Base-by-base conservation (phyloP, 768 basidiomycete genomes). In the Tulasnella sp. region DNA sequence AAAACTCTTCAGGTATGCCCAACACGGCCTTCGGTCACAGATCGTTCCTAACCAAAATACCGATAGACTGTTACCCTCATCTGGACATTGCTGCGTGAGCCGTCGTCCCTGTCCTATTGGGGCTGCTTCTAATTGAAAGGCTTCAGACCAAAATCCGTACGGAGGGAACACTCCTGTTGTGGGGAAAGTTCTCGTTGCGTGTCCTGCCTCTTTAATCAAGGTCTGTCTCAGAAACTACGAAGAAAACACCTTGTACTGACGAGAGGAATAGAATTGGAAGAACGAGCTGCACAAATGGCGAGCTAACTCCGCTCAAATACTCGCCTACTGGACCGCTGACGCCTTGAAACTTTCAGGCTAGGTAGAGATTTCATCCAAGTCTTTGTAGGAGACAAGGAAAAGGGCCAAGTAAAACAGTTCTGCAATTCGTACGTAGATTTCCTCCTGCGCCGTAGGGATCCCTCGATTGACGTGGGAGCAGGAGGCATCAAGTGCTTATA, bases 241-340 rank as follows among this genome's bases (percentile, higher is more conserved):
- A 21, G 46, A 40, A 10, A 27, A 12, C 3, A 14, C 19, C 46
- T 76, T 38, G 24, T 9, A 4, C 44, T 76, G 42, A 72, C 34
- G 56, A 48, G 42, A 71, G 18, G 14, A 27, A 27, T 81, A 97
- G 92, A 99, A 98, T 84, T 99, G 98, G 98, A 93, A 91, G 84
- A 92, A 91, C 58, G 98, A 99, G 84, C 96, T 99, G 83, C 89
- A 92, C 82, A 99, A 99, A 87, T 99, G 98, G 97, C 91, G 86
- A 40, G 92, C 88, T 87, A 87, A 76, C 83, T 87, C 31, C 87
- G 21, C 10, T 56, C 48, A 36, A 71, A 52, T 21, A 71, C 62
- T 34, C 36, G 27, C 27, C 36, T 18, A 36, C 14, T 18, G 10
- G 27, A 68, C 9, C 4, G 36, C 14, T 24, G 27, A 58, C 31